Evolutionary conservation across 2,329 filamentous ascomycete genomes (phyloP), one percentile per base, ranked within the genome.

Genomic region (Rutstroemia sp.): DNA sequence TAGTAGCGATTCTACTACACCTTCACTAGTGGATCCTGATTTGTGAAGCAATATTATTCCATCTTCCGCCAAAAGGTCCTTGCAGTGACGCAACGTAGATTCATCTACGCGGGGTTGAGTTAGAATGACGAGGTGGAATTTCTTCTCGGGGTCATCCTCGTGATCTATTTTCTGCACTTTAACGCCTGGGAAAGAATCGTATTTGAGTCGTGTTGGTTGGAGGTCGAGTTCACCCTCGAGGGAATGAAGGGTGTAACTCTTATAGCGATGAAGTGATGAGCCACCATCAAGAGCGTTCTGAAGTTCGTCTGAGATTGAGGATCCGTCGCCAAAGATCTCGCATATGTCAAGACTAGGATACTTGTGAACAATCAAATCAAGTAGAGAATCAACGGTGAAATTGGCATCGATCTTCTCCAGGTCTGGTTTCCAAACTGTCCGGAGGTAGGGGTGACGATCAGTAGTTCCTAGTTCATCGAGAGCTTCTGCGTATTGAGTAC

Each of bases 361-460:
- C 23, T 52, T 52, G n/a, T 52, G 49, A 10, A 52, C 49, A 34
- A 52, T 19, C 16, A 52, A 4, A 45, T 52, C 49, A 8, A 52
- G 38, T 3, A 52, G 39, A 30, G 49, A 52, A 23, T 45, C 9
- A 34, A 42, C 38, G 27, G 49, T 19, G n/a, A 52, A 21, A 16
- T 34, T 8, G 4, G 38, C 19, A 9, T 2, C 4, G 3, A 52
- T 21, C 23, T 45, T 52, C 4, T 45, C 49, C 12, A 54, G 7
- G 38, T 54, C 52, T 10, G 52, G 52, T 41, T 54, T 54, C 52
- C 52, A 54, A 10, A 48, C n/a, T 25, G 52, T 49, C 5, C 45
- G 30, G 9, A 54, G 42, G 23, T 54, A 54, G n/a, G 44, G 52
- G 7, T 54, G 42, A 47, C 52, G 52, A 49, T 52, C 49, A 7